Percentiles rank a stretch among this genome's conserved stretches.
phyloP scores from a whole-genome alignment of 2,329 filamentous ascomycete genomes.

The Colletotrichum destructivum region DNA sequence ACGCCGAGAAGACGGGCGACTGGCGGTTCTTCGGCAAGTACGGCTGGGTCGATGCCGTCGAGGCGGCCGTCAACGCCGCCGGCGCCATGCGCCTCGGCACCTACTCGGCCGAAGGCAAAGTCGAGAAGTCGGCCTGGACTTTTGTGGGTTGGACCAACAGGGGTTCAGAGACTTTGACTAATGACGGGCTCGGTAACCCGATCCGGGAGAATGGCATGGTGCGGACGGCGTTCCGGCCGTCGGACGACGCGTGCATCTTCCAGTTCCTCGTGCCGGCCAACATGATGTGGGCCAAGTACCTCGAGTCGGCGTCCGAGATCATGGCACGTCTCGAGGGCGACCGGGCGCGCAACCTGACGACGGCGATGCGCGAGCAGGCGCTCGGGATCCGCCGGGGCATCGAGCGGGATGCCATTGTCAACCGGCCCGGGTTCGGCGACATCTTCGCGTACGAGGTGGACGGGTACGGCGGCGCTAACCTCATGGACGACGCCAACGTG shows the following conservation, averaged over 20 bases:
- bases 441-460: constrained; percentile 86
- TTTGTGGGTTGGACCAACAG: constrained; percentile 82
- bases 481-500: constrained; percentile 83
- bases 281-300: constrained; percentile 82
- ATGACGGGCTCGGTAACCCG: constrained; percentile 85
- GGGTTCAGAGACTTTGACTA: constrained; percentile 85
- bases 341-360: constrained; percentile 59
- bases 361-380: constrained; percentile 70
- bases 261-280: constrained; percentile 93
- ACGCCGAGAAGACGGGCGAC: constrained; percentile 79
- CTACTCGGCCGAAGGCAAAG: constrained; percentile 72
- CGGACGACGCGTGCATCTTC: constrained; percentile 86
- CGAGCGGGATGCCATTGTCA: constrained; percentile 78
- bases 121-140: constrained; percentile 78
- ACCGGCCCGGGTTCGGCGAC: constrained; percentile 65
- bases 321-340: constrained; percentile 62
- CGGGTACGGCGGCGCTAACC: constrained; percentile 76
- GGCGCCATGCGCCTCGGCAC: constrained; percentile 81
- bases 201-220: constrained; percentile 87
- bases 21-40: constrained; percentile 78
- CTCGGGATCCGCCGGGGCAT: constrained; percentile 77
- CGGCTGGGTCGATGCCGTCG: constrained; percentile 81
- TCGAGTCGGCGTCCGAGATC: constrained; percentile 65
- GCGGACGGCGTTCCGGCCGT: constrained; percentile 88
- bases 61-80: constrained; percentile 78